Percentiles rank a stretch among this genome's conserved stretches.
phyloP scores from a whole-genome alignment of 1,139 yeast genomes.

The Pichiaceae sp. region DNA sequence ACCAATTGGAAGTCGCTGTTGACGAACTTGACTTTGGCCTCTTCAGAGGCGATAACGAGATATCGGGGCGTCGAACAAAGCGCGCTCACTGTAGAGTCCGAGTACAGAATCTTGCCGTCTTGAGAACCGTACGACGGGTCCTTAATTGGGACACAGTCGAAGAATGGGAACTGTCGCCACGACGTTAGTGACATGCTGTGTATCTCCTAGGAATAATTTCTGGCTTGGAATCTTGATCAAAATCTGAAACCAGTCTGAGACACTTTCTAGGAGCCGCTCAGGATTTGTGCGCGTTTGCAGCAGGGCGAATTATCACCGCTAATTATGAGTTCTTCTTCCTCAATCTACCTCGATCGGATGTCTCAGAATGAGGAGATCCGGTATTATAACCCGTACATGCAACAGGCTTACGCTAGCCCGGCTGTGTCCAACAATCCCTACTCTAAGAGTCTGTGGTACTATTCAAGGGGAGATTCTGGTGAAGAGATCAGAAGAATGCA shows the following conservation, averaged over 20 bases:
- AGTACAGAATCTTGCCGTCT: constrained; percentile 47
- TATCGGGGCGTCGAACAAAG: constrained; percentile 45
- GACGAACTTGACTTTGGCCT: constrained; percentile 53
- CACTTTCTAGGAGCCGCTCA: too few relatives aligned
- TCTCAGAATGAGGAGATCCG: constrained; percentile 2
- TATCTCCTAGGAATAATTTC: too few relatives aligned
- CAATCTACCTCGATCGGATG: not conserved
- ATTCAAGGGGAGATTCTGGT: constrained; percentile 19
- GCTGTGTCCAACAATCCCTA: constrained; percentile 16
- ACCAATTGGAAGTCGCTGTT: constrained; percentile 37
- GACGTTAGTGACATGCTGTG: constrained; percentile 34
- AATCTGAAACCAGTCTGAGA: not conserved
- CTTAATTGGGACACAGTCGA: constrained; percentile 72
- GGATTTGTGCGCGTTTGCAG: too few relatives aligned
- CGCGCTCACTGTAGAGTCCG: constrained; percentile 66
- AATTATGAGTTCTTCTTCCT: not conserved
- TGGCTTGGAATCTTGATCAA: too few relatives aligned
- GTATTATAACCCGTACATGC: constrained; percentile 3
- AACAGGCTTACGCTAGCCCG: not conserved
- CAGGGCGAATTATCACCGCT: too few relatives aligned
- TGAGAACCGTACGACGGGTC: constrained; percentile 70
- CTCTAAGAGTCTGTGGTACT: constrained; percentile 22
- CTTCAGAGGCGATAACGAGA: constrained; percentile 51
- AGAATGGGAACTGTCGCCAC: constrained; percentile 88
- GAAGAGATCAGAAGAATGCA: constrained; percentile 18